Base-by-base conservation (phyloP, 345 rosid species). In the Hibiscus syriacus region DNA sequence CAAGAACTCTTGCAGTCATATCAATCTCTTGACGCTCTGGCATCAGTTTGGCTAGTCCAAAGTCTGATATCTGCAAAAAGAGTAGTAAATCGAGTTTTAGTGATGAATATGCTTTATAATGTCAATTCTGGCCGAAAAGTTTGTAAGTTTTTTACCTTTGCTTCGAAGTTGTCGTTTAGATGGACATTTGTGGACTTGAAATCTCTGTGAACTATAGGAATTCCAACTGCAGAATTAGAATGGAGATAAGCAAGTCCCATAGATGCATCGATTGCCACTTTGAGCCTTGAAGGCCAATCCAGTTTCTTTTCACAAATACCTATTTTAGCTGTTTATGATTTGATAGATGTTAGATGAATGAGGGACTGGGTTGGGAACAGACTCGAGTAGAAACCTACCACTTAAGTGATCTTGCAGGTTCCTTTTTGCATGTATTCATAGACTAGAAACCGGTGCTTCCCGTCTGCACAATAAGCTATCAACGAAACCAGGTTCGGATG, bases 21-120 rank as follows among this genome's bases (percentile, higher is more conserved):
- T 80, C 82, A 16, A 71, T 83, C 57, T 93, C 97, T 78, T 88
- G 89, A 56, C 97, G 97, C 61, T 81, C 95, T 60, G 97, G 98
- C 98, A 93, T 90, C 74, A 93, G 64, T 84, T 93, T 93, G 63
- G 98, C 98, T 27, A 90, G 87, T 71, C 98, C 98, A 70, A 93
- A 90, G 74, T 93, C 98, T 1, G 98, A 93, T 73, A 93, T 90
- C 98, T 90, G 74, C 45, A 26, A n/a, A n/a, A 43, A 52, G 60
- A 62, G 52, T 25, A 58, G 52, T 56, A 66, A 22, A 20, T n/a
- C 63, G 56, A 45, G 71, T 77, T 76, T 73, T 48, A 66, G 69
- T 17, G 10, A 8, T 14, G 34, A 23, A 34, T n/a, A n/a, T 58
- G 55, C 57, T 53, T 53, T 54, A 11, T 22, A 36, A 3, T 63